Evolutionary conservation across 768 basidiomycete species (phyloP).

Genomic region (Pleurotus eryngii): DNA sequence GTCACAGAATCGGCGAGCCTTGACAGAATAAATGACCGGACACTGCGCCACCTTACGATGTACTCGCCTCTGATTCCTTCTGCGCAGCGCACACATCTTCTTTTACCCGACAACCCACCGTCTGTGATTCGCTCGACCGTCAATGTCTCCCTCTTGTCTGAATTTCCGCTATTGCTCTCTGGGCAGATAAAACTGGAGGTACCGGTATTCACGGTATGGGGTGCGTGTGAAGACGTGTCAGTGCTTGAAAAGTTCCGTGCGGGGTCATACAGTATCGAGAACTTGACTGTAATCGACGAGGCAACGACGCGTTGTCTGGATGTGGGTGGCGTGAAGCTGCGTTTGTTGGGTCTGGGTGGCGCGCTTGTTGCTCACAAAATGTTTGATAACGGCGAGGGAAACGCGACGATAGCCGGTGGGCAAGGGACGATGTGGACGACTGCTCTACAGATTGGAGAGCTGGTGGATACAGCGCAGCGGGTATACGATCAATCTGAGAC

Average conservation of each 20-base stretch:
- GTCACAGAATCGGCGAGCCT: constrained; percentile 69
- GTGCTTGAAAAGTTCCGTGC: constrained; percentile 92
- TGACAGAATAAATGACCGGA: constrained; percentile 90
- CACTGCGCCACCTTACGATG: constrained; percentile 91
- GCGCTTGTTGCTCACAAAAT: constrained; percentile 93
- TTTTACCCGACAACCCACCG: constrained; percentile 62
- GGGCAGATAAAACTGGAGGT: constrained; percentile 89
- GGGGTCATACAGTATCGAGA: constrained; percentile 78
- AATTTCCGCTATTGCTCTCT: constrained; percentile 88
- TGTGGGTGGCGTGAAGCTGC: constrained; percentile 88
- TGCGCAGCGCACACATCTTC: constrained; percentile 76
- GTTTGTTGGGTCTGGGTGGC: constrained; percentile 94
- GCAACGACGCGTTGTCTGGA: constrained; percentile 91
- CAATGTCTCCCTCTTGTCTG: constrained; percentile 79
- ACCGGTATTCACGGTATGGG: constrained; percentile 96
- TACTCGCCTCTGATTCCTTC: constrained; percentile 92
- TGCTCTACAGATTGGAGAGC: constrained; percentile 94
- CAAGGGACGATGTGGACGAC: constrained; percentile 99
- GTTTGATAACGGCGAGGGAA: constrained; percentile 92
- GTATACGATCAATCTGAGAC: constrained; percentile 93
- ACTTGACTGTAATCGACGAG: constrained; percentile 91
- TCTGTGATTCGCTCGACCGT: constrained; percentile 69
- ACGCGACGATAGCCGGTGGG: constrained; percentile 95
- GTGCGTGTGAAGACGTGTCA: constrained; percentile 93
- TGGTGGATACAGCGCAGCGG: constrained; percentile 94